Percentiles rank a stretch among this genome's conserved stretches.
phyloP scores from a whole-genome alignment of 1,284 basidiomycete species.

The Neolentinus lepideus region DNA sequence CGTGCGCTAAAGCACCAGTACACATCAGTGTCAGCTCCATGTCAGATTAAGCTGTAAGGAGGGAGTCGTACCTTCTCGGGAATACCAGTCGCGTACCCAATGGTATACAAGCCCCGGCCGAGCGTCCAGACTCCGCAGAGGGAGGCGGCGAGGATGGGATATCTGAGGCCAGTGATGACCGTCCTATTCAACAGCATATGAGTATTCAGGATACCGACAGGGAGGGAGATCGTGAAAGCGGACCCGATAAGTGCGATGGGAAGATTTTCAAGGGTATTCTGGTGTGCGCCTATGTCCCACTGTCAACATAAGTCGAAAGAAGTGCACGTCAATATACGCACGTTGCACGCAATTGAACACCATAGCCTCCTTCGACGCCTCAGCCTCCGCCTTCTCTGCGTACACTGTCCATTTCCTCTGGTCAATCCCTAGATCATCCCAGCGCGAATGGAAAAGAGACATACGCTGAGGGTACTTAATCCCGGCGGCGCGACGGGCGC shows the following conservation, averaged over 20 bases:
- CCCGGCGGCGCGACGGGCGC: constrained; percentile 45
- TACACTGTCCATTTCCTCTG: constrained; percentile 33
- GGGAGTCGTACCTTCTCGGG: constrained; percentile 27
- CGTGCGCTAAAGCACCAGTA: background rate
- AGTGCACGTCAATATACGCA: constrained; percentile 18
- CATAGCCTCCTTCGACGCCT: constrained; percentile 25
- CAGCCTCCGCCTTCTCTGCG: constrained; percentile 40
- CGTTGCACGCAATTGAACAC: constrained; percentile 53
- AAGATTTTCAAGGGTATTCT: constrained; percentile 63
- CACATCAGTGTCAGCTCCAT: background rate
- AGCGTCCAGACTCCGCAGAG: constrained; percentile 47
- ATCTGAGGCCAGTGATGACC: constrained; percentile 48
- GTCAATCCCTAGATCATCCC: background rate
- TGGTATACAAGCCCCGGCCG: constrained; percentile 53
- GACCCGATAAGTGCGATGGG: constrained; percentile 40
- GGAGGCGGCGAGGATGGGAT: constrained; percentile 48
- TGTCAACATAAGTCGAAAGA: background rate
- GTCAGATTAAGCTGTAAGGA: background rate
- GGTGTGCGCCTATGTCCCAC: constrained; percentile 47
- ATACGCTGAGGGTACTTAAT: constrained; percentile 60
- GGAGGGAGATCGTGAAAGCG: background rate
- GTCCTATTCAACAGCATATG: constrained; percentile 28
- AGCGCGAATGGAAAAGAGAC: background rate
- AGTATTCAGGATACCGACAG: background rate
- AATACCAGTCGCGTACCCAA: constrained; percentile 47